A percentile compares a stretch with the other conserved stretches of the same genome.
Conservation (phyloP, 352 stramenopile genomes). For the Pythium rhizo-oryzae region DNA sequence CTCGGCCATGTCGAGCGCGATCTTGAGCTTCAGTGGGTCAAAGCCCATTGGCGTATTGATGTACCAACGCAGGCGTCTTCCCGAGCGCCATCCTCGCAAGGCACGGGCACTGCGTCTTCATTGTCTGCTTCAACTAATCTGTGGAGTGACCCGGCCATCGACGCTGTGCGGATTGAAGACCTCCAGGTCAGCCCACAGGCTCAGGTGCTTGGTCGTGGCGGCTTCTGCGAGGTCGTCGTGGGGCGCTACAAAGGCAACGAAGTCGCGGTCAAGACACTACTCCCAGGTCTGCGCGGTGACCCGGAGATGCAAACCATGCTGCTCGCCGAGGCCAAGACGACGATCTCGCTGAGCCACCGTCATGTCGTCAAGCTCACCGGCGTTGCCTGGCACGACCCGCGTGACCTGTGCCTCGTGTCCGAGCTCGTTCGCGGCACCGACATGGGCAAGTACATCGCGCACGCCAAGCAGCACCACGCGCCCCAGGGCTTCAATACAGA, state of each 20-base stretch:
- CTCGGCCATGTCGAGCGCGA: slow-evolving; percentile 1
- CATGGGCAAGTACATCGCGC: slow-evolving; percentile 4
- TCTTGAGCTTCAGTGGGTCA: slow-evolving; percentile 25
- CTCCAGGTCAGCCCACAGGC: not conserved
- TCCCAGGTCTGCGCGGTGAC: not conserved
- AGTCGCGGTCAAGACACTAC: slow-evolving; percentile 4
- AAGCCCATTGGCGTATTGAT: slow-evolving; percentile 36
- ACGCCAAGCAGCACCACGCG: not conserved
- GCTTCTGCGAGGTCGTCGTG: not conserved
- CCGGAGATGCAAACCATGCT: not conserved
- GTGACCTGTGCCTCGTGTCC: not conserved
- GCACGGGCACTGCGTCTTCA: not conserved
- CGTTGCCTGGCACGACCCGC: not conserved
- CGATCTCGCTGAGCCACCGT: not conserved
- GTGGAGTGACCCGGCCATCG: not conserved
- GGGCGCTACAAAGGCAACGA: slow-evolving; percentile 21
- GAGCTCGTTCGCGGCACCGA: slow-evolving; percentile 1
- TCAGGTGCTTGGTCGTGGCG: not conserved
- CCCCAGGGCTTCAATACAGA: not conserved
- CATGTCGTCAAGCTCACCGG: not conserved
- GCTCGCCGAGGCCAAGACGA: slow-evolving; percentile 5
- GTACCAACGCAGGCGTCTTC: not conserved
- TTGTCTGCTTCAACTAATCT: not conserved
- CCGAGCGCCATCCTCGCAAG: not conserved
- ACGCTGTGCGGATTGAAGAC: not conserved